phyloP scores from a whole-genome alignment of 768 basidiomycete genomes.

The Phaeolepiota aurea region DNA sequence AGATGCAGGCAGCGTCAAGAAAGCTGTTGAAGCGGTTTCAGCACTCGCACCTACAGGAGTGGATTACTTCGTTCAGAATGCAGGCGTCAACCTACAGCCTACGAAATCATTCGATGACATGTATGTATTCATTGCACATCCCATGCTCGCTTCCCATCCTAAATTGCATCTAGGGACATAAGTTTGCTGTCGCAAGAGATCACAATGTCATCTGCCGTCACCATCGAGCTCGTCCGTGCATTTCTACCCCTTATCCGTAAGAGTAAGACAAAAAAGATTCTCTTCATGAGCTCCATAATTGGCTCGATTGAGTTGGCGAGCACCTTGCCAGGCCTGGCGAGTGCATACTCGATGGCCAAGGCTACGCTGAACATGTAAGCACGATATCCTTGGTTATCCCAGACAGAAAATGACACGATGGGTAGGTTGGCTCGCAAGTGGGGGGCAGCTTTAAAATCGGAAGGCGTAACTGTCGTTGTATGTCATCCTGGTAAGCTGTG shows the following conservation, averaged over 20 bases:
- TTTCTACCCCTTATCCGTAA: slow-evolving; percentile 13
- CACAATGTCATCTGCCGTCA: slow-evolving; percentile 10
- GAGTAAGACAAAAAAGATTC: slow-evolving; percentile 12
- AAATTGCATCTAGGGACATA: slow-evolving; percentile 3
- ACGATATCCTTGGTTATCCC: neutral
- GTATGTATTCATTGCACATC: slow-evolving; percentile 10
- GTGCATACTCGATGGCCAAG: slow-evolving; percentile 12
- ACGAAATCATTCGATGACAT: slow-evolving; percentile 10
- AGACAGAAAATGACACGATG: neutral
- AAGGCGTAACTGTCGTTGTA: slow-evolving; percentile 13
- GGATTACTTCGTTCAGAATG: slow-evolving; percentile 13
- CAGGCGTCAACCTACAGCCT: slow-evolving; percentile 11
- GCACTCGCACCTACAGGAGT: slow-evolving; percentile 12
- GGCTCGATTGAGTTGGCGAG: slow-evolving; percentile 9
- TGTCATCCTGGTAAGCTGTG: slow-evolving; percentile 11
- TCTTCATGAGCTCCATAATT: slow-evolving; percentile 14
- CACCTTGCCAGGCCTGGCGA: slow-evolving; percentile 3
- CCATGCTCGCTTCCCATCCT: neutral
- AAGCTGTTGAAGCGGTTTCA: slow-evolving; percentile 8
- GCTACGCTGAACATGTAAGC: slow-evolving; percentile 14
- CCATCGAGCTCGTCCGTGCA: slow-evolving; percentile 9
- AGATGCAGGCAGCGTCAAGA: slow-evolving; percentile 7
- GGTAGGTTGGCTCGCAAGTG: slow-evolving; percentile 16
- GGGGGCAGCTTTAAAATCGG: slow-evolving; percentile 12
- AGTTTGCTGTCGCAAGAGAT: slow-evolving; percentile 12